A percentile compares a stretch with the other conserved stretches of the same genome.
phyloP scores from a whole-genome alignment of 2,329 filamentous ascomycete genomes.

The Hirsutella thompsonii region DNA sequence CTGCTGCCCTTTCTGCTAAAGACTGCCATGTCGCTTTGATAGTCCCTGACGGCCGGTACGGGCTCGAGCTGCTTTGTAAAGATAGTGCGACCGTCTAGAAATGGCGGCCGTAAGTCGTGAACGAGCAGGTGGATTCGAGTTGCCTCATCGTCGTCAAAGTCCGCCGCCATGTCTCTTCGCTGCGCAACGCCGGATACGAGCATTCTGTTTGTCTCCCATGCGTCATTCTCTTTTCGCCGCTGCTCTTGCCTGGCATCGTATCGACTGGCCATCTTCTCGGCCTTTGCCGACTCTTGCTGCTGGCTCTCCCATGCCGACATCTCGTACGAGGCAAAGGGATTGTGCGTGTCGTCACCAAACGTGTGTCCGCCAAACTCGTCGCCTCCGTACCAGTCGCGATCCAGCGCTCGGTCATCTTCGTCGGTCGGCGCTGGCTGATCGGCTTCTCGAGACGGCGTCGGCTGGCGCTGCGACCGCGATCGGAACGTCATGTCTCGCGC shows the following conservation, averaged over 20 bases:
- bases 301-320: slow-evolving; percentile 61
- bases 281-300: slow-evolving; percentile 63
- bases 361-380: slow-evolving; percentile 73
- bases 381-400: slow-evolving; percentile 86
- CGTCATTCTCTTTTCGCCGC: slow-evolving; percentile 88
- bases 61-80: slow-evolving; percentile 97
- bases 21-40: slow-evolving; percentile 97
- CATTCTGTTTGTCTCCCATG: slow-evolving; percentile 99
- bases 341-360: slow-evolving; percentile 85
- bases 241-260: slow-evolving; percentile 61
- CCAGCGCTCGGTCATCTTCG: slow-evolving; percentile 62
- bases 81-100: slow-evolving; percentile 85
- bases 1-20: slow-evolving; percentile 92
- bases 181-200: slow-evolving; percentile 92
- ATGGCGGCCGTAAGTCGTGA: slow-evolving; percentile 87
- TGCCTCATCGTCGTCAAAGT: slow-evolving; percentile 85
- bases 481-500: slow-evolving; percentile 20
- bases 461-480: slow-evolving; percentile 19
- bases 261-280: slow-evolving; percentile 68
- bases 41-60: slow-evolving; percentile 81
- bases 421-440: slow-evolving; percentile 49
- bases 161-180: slow-evolving; percentile 63
- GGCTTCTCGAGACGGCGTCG: slow-evolving; percentile 19
- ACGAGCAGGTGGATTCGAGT: slow-evolving; percentile 83
- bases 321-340: slow-evolving; percentile 72